A percentile compares a stretch with the other conserved stretches of the same genome.
phyloP scores from a whole-genome alignment of 2,329 filamentous ascomycete species.

The Colletotrichum lini region DNA sequence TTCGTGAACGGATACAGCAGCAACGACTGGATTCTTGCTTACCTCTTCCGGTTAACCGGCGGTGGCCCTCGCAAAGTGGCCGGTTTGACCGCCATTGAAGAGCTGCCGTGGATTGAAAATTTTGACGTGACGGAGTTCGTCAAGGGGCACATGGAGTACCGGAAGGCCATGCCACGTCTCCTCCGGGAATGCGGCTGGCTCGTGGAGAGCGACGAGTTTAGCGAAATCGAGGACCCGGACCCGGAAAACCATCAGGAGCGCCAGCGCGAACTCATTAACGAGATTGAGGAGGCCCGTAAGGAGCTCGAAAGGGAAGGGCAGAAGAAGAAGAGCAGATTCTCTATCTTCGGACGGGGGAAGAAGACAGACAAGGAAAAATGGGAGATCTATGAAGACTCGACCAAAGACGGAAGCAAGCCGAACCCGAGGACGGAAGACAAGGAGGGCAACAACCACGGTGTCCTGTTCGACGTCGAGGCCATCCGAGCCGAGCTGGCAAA shows the following conservation, averaged over 20 bases:
- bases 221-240: slow-evolving; percentile 96
- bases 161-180: slow-evolving; percentile 89
- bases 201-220: slow-evolving; percentile 93
- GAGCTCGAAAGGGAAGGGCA: slow-evolving; percentile 83
- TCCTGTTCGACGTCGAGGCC: slow-evolving; percentile 96
- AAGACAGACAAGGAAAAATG: slow-evolving; percentile 87
- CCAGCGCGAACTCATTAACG: slow-evolving; percentile 93
- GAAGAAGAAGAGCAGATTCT: slow-evolving; percentile 73
- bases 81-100: slow-evolving; percentile 83
- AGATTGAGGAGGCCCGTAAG: slow-evolving; percentile 94
- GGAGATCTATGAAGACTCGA: slow-evolving; percentile 90
- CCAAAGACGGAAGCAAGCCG: slow-evolving; percentile 54
- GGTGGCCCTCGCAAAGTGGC: slow-evolving; percentile 92
- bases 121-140: slow-evolving; percentile 89
- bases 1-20: slow-evolving; percentile 95
- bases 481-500: slow-evolving; percentile 88
- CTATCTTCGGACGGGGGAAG: slow-evolving; percentile 87
- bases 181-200: slow-evolving; percentile 91
- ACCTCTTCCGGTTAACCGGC: slow-evolving; percentile 93
- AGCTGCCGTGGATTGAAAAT: slow-evolving; percentile 87
- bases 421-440: slow-evolving; percentile 62
- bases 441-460: slow-evolving; percentile 69
- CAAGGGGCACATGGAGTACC: slow-evolving; percentile 96
- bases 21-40: slow-evolving; percentile 97
- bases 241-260: slow-evolving; percentile 91